Conservation (phyloP, 768 basidiomycete genomes). For the Sporobolomyces roseus region DNA sequence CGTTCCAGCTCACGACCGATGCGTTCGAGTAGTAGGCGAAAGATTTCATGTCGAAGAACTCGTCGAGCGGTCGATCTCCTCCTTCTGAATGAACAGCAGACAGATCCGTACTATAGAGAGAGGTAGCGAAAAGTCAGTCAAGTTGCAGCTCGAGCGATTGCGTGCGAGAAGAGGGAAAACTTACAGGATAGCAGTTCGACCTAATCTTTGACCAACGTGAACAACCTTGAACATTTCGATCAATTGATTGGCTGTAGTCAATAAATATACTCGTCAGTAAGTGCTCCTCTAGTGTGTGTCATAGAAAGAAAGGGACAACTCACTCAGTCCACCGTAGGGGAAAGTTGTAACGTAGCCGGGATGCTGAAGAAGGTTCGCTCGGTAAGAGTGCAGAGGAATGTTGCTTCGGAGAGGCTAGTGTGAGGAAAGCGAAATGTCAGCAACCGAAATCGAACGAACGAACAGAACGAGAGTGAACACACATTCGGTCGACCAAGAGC, state of each 20-base stretch:
- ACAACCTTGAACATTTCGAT: constrained; percentile 39
- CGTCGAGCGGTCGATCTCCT: constrained; percentile 26
- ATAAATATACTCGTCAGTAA: neutral
- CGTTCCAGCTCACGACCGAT: constrained; percentile 32
- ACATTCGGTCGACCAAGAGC: constrained; percentile 19
- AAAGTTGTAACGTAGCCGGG: constrained; percentile 36
- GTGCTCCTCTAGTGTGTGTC: too few species aligned
- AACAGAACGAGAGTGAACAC: neutral
- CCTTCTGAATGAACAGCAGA: constrained; percentile 33
- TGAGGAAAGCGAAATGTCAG: neutral
- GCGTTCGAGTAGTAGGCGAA: constrained; percentile 36
- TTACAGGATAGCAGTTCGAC: constrained; percentile 33
- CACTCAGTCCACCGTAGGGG: constrained; percentile 37
- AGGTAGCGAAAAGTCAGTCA: neutral
- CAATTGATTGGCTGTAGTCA: constrained; percentile 28
- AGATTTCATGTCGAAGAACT: constrained; percentile 35
- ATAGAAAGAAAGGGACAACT: neutral
- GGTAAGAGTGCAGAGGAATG: constrained; percentile 34
- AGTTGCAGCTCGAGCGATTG: neutral
- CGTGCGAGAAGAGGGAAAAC: neutral
- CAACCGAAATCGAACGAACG: neutral
- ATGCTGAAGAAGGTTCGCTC: constrained; percentile 24
- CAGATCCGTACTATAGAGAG: constrained; percentile 38
- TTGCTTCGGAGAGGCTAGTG: constrained; percentile 27
- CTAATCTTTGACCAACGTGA: constrained; percentile 32